Percentiles rank a stretch among this genome's conserved stretches.
Conservation (phyloP, 306 rosid species). For the Cotoneaster glaucophyllus region DNA sequence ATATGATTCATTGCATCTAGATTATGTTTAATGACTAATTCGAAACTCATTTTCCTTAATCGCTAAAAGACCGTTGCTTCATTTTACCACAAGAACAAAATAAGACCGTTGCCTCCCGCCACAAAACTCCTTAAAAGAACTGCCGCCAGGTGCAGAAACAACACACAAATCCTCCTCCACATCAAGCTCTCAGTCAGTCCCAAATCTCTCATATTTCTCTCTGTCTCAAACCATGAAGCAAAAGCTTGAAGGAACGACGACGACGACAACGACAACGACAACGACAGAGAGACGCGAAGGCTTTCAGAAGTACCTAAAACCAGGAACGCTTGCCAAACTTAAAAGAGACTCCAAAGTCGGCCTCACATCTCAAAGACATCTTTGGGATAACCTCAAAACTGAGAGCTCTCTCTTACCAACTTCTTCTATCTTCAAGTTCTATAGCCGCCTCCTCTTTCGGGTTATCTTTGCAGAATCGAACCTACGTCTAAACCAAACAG, state of each 20-base stretch:
- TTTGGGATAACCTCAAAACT: not conserved
- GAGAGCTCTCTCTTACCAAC: not conserved
- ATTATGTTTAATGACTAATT: too few species aligned
- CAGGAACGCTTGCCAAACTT: slow-evolving; percentile 9
- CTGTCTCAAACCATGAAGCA: not conserved
- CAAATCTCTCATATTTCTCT: not conserved
- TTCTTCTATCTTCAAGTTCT: not conserved
- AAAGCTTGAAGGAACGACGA: not conserved
- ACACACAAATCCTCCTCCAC: not conserved
- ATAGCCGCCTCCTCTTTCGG: not conserved
- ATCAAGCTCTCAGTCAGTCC: not conserved
- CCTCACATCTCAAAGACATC: not conserved
- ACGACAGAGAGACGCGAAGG: not conserved
- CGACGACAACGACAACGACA: not conserved
- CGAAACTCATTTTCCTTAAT: too few species aligned
- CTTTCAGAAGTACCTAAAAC: slow-evolving; percentile 18
- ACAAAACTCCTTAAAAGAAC: too few species aligned
- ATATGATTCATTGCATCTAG: too few species aligned
- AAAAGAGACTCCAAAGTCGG: too few species aligned
- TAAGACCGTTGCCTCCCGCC: not conserved
- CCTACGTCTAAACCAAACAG: not conserved
- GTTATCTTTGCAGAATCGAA: not conserved
- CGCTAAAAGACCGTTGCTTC: too few species aligned
- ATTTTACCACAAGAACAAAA: too few species aligned
- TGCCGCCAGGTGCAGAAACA: not conserved